Percentiles rank a stretch among this genome's conserved stretches.
phyloP scores from a whole-genome alignment of 768 basidiomycete genomes.

The Lactifluus pinguis region DNA sequence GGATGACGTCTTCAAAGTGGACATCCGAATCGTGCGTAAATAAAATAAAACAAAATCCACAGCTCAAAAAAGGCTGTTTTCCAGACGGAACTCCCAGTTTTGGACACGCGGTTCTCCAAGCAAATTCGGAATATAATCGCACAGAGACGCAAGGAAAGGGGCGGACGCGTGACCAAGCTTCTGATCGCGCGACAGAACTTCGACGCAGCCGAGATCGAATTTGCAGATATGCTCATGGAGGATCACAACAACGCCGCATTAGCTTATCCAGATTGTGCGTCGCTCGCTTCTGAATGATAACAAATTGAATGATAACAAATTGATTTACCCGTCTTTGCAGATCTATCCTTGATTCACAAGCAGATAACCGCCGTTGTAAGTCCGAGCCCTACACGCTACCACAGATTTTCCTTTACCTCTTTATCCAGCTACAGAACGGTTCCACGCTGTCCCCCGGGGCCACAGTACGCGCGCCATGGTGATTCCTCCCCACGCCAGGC shows the following conservation, averaged over 20 bases:
- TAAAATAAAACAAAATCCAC: background rate
- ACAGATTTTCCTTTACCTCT: background rate
- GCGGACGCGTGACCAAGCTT: conserved; percentile 46
- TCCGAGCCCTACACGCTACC: background rate
- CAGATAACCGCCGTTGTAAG: conserved; percentile 19
- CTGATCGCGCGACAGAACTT: conserved; percentile 83
- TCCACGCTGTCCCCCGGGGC: conserved; percentile 3
- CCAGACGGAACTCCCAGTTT: conserved; percentile 59
- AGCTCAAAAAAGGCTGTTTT: background rate
- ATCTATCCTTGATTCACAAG: conserved; percentile 18
- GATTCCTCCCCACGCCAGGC: background rate
- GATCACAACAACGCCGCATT: conserved; percentile 95
- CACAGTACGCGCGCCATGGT: conserved; percentile 19
- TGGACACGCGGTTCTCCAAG: conserved; percentile 67
- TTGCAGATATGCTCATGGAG: conserved; percentile 94
- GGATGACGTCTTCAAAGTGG: conserved; percentile 64
- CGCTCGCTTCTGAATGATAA: background rate
- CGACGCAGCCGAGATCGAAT: conserved; percentile 90
- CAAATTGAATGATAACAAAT: background rate
- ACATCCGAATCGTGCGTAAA: conserved; percentile 54
- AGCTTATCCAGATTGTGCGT: conserved; percentile 84
- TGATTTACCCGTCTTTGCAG: background rate
- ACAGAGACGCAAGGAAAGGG: conserved; percentile 47
- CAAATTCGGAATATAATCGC: conserved; percentile 85
- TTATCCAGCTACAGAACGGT: conserved; percentile 12